phyloP scores from a whole-genome alignment of 768 basidiomycete genomes.

The Lactarius pseudohatsudake region DNA sequence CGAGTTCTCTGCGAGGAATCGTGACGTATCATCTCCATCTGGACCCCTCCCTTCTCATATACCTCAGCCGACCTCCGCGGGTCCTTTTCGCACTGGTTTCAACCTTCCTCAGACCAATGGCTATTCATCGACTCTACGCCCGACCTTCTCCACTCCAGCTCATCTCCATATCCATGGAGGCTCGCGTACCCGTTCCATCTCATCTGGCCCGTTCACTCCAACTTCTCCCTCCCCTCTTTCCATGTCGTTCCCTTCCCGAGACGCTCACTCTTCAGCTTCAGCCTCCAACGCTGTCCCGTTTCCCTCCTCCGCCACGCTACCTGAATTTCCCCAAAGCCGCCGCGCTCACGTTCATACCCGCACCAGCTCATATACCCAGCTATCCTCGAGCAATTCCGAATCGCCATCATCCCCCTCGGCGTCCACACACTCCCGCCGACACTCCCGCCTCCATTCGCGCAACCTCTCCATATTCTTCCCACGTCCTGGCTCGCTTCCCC shows the following conservation, averaged over 20 bases:
- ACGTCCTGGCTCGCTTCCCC: conserved; percentile 62
- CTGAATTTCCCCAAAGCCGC: conserved; percentile 15
- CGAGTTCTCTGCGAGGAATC: conserved; percentile 24
- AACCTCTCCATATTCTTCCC: conserved; percentile 94
- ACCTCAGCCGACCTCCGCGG: conserved; percentile 32
- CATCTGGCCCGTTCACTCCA: conserved; percentile 48
- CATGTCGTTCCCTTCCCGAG: conserved; percentile 39
- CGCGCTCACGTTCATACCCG: conserved; percentile 13
- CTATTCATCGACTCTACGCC: conserved; percentile 32
- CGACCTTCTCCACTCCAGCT: conserved; percentile 34
- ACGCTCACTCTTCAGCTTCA: conserved; percentile 29
- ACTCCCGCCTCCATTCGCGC: conserved; percentile 80
- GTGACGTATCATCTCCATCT: conserved; percentile 27
- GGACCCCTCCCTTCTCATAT: conserved; percentile 27
- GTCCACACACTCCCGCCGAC: conserved; percentile 42
- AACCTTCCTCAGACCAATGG: conserved; percentile 43
- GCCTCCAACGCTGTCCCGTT: conserved; percentile 10
- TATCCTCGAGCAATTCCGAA: conserved; percentile 14
- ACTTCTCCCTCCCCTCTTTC: conserved; percentile 52
- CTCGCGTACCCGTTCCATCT: conserved; percentile 49
- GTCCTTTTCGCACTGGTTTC: conserved; percentile 35
- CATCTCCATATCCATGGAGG: conserved; percentile 26
- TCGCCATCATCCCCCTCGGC: conserved; percentile 31
- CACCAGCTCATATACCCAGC: conserved; percentile 25
- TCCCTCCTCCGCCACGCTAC: conserved; percentile 13